Evolutionary conservation across 768 basidiomycete genomes (phyloP), one percentile per base, ranked within the genome.

Genomic region (Obba rivulosa): DNA sequence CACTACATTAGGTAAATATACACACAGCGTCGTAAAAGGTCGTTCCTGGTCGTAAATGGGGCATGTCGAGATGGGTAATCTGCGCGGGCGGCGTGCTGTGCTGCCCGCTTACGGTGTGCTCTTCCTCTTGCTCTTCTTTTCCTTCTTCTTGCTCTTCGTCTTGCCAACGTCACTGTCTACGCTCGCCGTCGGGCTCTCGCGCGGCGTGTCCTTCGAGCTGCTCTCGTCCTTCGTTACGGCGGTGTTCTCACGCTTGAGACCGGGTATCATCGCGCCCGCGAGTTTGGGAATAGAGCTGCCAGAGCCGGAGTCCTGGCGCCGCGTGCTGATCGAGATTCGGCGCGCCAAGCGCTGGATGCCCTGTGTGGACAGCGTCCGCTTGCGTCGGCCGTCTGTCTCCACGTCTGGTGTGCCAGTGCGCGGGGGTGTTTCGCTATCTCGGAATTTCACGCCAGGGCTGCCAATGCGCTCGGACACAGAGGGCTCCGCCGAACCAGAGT

Each of bases 331-430:
- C 9, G 87, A 89, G 47, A 92, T 83, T 52, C 80, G 73, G 51
- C 87, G 72, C 14, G 87, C 89, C 34, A 92, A 61, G 16, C 87
- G 77, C 62, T 89, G 87, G 73, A 92, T 87, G 59, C 91, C 91
- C 62, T 92, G 89, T 22, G 87, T 85, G 8, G 87, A 83, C 49
- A 87, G 43, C 45, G 61, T 88, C 17, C 87, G 78, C 61, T 85
- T 87, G 52, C 87, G 74, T 70, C 88, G 89, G 28, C 79, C 79
- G 58, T 87, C 87, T n/a, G 76, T 62, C 3, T 85, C 86, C 1
- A 74, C 74, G 58, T 89, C 85, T 4, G 88, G 86, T 7, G 86
- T 80, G n/a, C 78, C 80, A 34, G 75, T 76, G 24, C 87, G 81
- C 2, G 79, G 71, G n/a, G 84, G 83, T 3, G 80, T 74, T 36